These are phyloP conservation scores for Cadophora gregata DNA, from an alignment of 2,329 filamentous ascomycete species.

Conservation along the genomic window DNA sequence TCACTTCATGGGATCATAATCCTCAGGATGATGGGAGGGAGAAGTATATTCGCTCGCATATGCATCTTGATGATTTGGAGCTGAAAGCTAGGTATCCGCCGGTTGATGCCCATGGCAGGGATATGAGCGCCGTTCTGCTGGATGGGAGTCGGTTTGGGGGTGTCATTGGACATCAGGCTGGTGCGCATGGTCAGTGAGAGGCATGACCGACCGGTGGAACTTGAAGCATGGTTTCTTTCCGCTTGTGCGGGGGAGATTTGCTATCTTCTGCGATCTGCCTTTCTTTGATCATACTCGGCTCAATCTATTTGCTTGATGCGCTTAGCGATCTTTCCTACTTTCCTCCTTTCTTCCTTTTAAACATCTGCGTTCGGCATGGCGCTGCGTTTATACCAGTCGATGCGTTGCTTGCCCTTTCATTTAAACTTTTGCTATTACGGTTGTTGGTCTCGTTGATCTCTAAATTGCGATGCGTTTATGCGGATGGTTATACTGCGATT, in stretches of 20 bases:
- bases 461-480: not conserved
- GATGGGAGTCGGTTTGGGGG: constrained; percentile 15
- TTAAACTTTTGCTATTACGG: not conserved
- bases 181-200: constrained; percentile 26
- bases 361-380: not conserved
- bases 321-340: not conserved
- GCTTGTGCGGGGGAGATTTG: not conserved
- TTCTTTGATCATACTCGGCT: not conserved
- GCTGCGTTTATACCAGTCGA: constrained; percentile 14
- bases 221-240: not conserved
- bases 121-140: constrained; percentile 9
- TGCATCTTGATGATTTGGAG: constrained; percentile 82
- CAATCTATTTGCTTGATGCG: not conserved
- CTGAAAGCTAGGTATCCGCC: constrained; percentile 74
- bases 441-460: not conserved
- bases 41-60: constrained; percentile 85
- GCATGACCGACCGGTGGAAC: not conserved
- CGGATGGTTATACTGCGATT: not conserved
- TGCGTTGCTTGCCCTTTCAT: not conserved
- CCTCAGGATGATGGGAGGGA: constrained; percentile 72
- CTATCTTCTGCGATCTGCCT: not conserved
- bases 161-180: constrained; percentile 29
- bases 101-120: constrained; percentile 54
- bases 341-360: not conserved
- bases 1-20: constrained; percentile 86